Conservation (phyloP, 352 stramenopile species). For the Phytopythium boreale region DNA sequence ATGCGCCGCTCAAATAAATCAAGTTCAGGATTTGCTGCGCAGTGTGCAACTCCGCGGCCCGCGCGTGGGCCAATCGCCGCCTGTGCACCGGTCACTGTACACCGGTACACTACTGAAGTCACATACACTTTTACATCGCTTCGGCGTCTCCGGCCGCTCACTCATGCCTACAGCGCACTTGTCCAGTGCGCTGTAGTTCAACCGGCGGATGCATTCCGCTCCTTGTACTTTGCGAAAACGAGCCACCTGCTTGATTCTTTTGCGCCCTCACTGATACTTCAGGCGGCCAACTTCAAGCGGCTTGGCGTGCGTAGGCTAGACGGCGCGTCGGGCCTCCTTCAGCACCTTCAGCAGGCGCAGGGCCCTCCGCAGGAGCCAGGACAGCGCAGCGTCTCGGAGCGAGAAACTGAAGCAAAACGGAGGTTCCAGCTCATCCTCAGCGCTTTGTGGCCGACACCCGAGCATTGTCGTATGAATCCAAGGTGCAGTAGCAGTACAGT, state of each 20-base stretch:
- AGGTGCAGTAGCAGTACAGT: too few species aligned
- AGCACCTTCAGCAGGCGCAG: too few species aligned
- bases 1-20: background rate
- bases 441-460: too few species aligned
- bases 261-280: too few species aligned
- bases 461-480: background rate
- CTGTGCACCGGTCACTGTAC: too few species aligned
- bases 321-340: too few species aligned
- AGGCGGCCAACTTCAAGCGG: background rate
- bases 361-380: too few species aligned
- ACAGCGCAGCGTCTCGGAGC: background rate
- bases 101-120: background rate
- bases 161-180: background rate
- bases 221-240: conserved; percentile 5
- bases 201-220: background rate
- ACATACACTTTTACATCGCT: background rate
- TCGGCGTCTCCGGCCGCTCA: too few species aligned
- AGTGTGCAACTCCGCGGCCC: background rate
- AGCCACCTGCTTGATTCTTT: background rate
- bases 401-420: background rate
- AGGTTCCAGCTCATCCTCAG: background rate
- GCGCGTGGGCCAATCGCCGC: background rate
- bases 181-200: too few species aligned
- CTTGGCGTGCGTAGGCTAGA: too few species aligned
- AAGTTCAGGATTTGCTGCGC: conserved; percentile 6